phyloP scores from a whole-genome alignment of 2,329 filamentous ascomycete genomes.

The Plectosphaerella plurivora region DNA sequence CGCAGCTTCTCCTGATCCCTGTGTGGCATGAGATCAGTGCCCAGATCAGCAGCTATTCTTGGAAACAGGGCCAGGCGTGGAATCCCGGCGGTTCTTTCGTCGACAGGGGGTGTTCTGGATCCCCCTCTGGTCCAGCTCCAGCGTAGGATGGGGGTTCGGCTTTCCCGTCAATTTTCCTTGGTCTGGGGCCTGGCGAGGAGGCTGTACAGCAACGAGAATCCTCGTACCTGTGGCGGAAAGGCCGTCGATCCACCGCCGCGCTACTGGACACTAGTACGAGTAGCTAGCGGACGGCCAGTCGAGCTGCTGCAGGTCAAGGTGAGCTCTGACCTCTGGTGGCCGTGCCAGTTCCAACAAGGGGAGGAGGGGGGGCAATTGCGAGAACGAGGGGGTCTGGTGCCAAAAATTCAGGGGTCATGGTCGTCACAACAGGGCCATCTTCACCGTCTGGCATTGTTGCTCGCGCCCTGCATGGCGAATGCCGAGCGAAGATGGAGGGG shows the following conservation, averaged over 20 bases:
- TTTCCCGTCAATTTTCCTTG: not conserved
- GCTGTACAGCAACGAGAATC: not conserved
- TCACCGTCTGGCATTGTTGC: no score
- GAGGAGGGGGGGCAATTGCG: no score
- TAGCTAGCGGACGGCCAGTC: not conserved
- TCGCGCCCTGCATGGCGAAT: no score
- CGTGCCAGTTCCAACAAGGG: no score
- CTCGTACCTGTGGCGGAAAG: not conserved
- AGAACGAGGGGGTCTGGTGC: no score
- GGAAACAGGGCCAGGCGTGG: not conserved
- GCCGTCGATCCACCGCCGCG: not conserved
- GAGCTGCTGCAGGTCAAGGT: no score
- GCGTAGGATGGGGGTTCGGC: not conserved
- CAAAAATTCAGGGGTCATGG: no score
- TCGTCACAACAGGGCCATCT: no score
- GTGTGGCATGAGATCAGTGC: not conserved
- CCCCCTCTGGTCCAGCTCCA: not conserved
- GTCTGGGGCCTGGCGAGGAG: not conserved
- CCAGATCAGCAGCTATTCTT: not conserved
- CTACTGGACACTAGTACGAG: no score
- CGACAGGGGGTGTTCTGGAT: not conserved
- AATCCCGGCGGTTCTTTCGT: not conserved
- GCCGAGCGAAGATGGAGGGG: no score
- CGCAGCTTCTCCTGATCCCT: no score
- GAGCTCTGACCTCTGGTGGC: no score